Evolutionary conservation across 805 yeast species (phyloP).

Genomic region (Ogataea philodendri): DNA sequence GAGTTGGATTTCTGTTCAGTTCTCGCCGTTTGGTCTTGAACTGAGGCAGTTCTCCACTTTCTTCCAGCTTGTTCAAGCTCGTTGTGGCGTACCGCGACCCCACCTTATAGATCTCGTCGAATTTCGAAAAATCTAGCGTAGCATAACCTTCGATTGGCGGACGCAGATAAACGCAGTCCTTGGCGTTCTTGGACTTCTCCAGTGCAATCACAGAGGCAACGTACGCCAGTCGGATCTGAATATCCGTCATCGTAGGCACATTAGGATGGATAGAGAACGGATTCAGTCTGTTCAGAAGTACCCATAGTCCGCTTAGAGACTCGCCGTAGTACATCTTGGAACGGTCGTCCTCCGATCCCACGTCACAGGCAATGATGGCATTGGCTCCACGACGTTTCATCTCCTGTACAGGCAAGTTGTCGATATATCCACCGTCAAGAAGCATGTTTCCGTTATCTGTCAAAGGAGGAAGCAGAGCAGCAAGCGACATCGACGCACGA

Average conservation of each 20-base stretch:
- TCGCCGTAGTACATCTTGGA: constrained; percentile 92
- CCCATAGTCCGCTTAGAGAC: constrained; percentile 91
- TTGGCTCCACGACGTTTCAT: constrained; percentile 90
- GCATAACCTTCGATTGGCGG: constrained; percentile 94
- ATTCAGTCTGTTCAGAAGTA: constrained; percentile 78
- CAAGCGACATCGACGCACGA: constrained; percentile 94
- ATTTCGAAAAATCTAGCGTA: constrained; percentile 87
- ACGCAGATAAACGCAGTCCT: constrained; percentile 82
- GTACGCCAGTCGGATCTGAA: constrained; percentile 88
- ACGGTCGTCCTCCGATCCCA: constrained; percentile 90
- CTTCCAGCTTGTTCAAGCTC: constrained; percentile 50
- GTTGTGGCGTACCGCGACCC: constrained; percentile 73
- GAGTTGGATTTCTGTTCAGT: constrained; percentile 30
- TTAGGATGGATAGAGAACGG: constrained; percentile 86
- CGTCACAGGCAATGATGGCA: constrained; percentile 88
- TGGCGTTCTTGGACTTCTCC: constrained; percentile 78
- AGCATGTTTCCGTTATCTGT: constrained; percentile 90
- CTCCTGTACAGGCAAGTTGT: constrained; percentile 86
- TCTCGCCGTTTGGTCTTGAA: constrained; percentile 51
- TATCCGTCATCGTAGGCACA: constrained; percentile 92
- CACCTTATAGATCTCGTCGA: constrained; percentile 82
- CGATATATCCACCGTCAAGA: constrained; percentile 94
- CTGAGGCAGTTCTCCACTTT: constrained; percentile 54
- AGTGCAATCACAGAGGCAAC: constrained; percentile 94
- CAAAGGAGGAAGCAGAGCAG: constrained; percentile 87